Percentiles rank a stretch among this genome's conserved stretches.
phyloP scores from a whole-genome alignment of 2,329 filamentous ascomycete genomes.

The Daldinia eschscholtzii region DNA sequence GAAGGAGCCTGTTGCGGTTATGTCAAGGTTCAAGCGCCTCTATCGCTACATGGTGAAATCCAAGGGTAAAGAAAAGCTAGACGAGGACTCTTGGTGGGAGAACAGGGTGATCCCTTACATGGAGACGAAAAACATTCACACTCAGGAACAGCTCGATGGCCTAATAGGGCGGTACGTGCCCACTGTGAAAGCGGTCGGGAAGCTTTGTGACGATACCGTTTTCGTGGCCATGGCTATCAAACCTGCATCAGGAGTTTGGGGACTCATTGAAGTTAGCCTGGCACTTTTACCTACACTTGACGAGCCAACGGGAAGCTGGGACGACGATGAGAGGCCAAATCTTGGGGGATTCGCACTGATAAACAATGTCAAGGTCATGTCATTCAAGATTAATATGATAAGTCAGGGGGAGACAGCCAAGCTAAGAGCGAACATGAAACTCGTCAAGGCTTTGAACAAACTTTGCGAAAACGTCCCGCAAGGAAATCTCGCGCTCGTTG shows the following conservation, averaged over 20 bases:
- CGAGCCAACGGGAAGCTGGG: not conserved
- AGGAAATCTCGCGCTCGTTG: slow-evolving; percentile 11
- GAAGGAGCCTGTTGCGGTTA: not conserved
- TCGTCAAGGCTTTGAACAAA: not conserved
- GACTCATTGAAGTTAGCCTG: slow-evolving; percentile 17
- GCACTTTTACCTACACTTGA: slow-evolving; percentile 30
- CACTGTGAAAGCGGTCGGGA: slow-evolving; percentile 11
- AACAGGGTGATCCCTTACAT: slow-evolving; percentile 12
- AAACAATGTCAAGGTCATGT: slow-evolving; percentile 2
- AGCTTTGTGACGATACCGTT: slow-evolving; percentile 5
- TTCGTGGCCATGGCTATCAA: slow-evolving; percentile 25
- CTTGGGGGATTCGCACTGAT: slow-evolving; percentile 4
- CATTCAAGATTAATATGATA: slow-evolving; percentile 18
- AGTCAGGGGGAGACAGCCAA: not conserved
- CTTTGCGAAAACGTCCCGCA: not conserved
- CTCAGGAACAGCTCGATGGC: not conserved
- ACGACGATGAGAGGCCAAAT: not conserved
- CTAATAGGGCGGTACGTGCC: slow-evolving; percentile 18
- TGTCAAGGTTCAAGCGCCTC: not conserved
- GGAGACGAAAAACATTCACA: slow-evolving; percentile 5
- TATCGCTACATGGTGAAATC: not conserved
- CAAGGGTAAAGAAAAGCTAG: not conserved
- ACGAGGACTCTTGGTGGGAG: not conserved
- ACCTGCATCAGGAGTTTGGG: not conserved
- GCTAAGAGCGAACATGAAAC: not conserved